These are phyloP conservation scores for Thelonectria rubi DNA, from an alignment of 2,329 filamentous ascomycete genomes.

Conservation along the genomic window DNA sequence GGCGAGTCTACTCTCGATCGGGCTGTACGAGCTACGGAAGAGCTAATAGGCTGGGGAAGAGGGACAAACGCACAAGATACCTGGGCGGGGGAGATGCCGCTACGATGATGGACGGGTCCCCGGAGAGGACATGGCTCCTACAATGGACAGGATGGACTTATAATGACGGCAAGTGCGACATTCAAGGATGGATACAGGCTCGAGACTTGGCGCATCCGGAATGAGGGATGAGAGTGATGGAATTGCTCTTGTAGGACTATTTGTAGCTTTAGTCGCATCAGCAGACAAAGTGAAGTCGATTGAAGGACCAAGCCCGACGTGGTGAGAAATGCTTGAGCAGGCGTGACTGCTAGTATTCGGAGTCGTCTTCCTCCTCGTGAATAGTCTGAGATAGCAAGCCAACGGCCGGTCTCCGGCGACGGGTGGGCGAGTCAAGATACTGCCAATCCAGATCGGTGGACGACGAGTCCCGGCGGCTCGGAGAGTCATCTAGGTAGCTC, in stretches of 20 bases:
- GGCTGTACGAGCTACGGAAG: too few species aligned
- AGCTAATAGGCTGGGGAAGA: too few species aligned
- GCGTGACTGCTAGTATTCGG: slow-evolving; percentile 45
- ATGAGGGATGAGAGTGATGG: slow-evolving; percentile 14
- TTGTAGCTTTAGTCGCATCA: slow-evolving; percentile 20
- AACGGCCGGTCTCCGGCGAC: slow-evolving; percentile 52
- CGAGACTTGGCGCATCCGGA: slow-evolving; percentile 32
- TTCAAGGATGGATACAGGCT: slow-evolving; percentile 25
- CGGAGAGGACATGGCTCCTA: too few species aligned
- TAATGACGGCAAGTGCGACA: neutral
- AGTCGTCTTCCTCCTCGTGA: slow-evolving; percentile 75
- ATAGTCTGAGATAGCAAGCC: slow-evolving; percentile 73
- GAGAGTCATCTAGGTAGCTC: slow-evolving; percentile 24
- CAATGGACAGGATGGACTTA: too few species aligned
- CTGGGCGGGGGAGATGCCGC: too few species aligned
- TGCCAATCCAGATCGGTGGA: slow-evolving; percentile 52
- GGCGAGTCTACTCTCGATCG: too few species aligned
- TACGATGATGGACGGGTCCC: too few species aligned
- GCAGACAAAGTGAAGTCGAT: neutral
- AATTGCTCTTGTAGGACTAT: slow-evolving; percentile 20
- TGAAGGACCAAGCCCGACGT: too few species aligned
- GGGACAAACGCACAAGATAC: too few species aligned
- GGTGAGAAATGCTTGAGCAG: too few species aligned
- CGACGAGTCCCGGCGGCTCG: slow-evolving; percentile 38
- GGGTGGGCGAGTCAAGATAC: slow-evolving; percentile 49